Evolutionary conservation across 2,329 filamentous ascomycete species (phyloP), one percentile per base, ranked within the genome.

Genomic region (Colletotrichum endophyticum): DNA sequence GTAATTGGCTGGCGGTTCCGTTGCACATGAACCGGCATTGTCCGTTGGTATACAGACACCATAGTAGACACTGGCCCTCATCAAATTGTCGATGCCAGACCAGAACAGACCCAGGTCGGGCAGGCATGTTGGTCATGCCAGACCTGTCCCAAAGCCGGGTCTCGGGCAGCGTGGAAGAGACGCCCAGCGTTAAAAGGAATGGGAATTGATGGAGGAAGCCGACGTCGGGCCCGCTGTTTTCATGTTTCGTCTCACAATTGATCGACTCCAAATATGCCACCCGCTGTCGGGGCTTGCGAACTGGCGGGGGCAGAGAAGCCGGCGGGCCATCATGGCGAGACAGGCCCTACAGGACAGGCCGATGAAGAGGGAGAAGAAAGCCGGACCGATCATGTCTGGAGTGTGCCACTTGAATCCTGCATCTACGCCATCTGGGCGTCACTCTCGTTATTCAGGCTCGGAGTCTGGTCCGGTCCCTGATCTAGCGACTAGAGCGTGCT

Each of bases 251-350:
- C 70, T 76, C 57, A 69, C 64, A 57, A 15, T 27, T 68, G 57
- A 68, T 73, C 57, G 70, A 73, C 57, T 69, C 64, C 44, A 53
- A 56, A 69, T 53, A 53, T 73, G 59, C 63, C 57, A 68, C 70
- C 70, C 22, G 56, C 63, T 25, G 19, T 68, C 70, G 70, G 73
- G 73, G 73, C 73, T 76, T 76, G 63, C 70, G 70, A 76, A 69
- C 73, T 73, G 64, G 70, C 44, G 70, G 70, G 69, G 73, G 44
- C 30, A 73, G 57, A 73, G 30, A 76, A 76, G 22, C 64, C 64
- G 70, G 63, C 62, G 25, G 30, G 61, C 63, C 70, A 57, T 67
- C n/a, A 49, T 63, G 39, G 63, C 28, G 62, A 66, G 57, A 76
- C 64, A 73, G 44, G 39, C 70, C 44, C n/a, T 22, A 49, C 34